Conservation (phyloP, 2,329 filamentous ascomycete genomes). For the Mariannaea elegans region DNA sequence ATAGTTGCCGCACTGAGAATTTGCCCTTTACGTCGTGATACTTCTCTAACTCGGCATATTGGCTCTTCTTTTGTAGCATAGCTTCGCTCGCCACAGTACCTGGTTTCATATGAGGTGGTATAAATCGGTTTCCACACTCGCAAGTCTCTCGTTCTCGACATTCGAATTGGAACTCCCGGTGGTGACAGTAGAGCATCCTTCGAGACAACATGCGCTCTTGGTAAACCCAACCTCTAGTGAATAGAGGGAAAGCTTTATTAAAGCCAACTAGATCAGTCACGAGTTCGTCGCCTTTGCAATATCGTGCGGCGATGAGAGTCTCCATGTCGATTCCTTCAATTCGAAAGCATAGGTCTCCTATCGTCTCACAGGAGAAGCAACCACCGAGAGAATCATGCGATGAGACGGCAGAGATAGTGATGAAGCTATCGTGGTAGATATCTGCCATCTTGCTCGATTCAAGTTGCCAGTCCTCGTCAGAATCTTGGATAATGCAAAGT, state of each 20-base stretch:
- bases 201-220: slow-evolving; percentile 34
- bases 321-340: neutral
- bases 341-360: neutral
- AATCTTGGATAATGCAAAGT: too few relatives aligned
- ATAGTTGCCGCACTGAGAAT: too few relatives aligned
- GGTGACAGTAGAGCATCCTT: slow-evolving; percentile 29
- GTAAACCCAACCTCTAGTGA: slow-evolving; percentile 31
- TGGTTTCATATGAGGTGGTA: neutral
- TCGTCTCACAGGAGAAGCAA: slow-evolving; percentile 1
- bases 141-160: slow-evolving; percentile 20
- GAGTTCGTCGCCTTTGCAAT: neutral
- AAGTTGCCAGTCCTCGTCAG: too few relatives aligned
- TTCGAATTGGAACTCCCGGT: slow-evolving; percentile 28
- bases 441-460: too few relatives aligned
- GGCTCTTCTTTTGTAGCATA: neutral
- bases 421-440: too few relatives aligned
- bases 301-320: neutral
- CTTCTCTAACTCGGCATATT: slow-evolving; percentile 4
- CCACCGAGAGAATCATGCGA: slow-evolving; percentile 4
- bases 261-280: neutral
- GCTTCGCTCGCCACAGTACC: neutral
- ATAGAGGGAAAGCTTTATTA: neutral
- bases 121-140: slow-evolving; percentile 19
- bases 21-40: neutral
- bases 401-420: too few relatives aligned